phyloP scores from a whole-genome alignment of 208 protist genomes.

The Trypanosoma avium region DNA sequence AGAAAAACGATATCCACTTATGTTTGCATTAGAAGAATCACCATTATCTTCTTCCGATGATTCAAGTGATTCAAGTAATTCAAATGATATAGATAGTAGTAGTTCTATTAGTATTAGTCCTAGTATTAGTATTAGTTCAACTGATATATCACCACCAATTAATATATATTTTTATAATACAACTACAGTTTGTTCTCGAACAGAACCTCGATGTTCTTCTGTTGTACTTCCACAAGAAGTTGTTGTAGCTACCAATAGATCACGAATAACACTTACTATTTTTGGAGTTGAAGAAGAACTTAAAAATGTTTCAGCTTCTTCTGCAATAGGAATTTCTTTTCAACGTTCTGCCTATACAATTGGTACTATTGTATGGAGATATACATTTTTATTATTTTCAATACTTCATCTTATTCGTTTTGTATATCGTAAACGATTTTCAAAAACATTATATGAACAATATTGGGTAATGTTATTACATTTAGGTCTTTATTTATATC shows the following conservation, averaged over 20 bases:
- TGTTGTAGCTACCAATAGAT: constrained; percentile 39
- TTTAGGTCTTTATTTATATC: constrained; percentile 51
- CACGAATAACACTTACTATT: constrained; percentile 54
- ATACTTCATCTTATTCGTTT: constrained; percentile 51
- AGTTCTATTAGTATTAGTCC: background rate
- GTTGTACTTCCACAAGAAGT: constrained; percentile 60
- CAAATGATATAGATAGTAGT: constrained; percentile 8
- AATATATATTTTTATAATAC: constrained; percentile 42
- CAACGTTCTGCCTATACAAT: constrained; percentile 67
- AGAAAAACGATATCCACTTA: constrained; percentile 32
- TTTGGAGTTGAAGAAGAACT: constrained; percentile 59
- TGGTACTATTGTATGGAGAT: constrained; percentile 60
- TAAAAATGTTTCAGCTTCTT: constrained; percentile 33
- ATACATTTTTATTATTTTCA: constrained; percentile 51
- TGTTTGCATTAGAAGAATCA: constrained; percentile 48
- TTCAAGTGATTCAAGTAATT: background rate
- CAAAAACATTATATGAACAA: constrained; percentile 53
- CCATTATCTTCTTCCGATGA: constrained; percentile 18
- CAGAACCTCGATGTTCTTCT: constrained; percentile 44
- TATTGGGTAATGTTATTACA: constrained; percentile 53
- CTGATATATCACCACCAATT: background rate
- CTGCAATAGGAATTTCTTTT: constrained; percentile 63
- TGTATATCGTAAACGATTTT: constrained; percentile 35
- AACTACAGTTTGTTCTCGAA: constrained; percentile 46
- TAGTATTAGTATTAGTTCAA: background rate